Percentiles rank a stretch among this genome's conserved stretches.
Evolutionary conservation across 306 rosid genomes (phyloP).

Genomic region (Mucuna pruriens): DNA sequence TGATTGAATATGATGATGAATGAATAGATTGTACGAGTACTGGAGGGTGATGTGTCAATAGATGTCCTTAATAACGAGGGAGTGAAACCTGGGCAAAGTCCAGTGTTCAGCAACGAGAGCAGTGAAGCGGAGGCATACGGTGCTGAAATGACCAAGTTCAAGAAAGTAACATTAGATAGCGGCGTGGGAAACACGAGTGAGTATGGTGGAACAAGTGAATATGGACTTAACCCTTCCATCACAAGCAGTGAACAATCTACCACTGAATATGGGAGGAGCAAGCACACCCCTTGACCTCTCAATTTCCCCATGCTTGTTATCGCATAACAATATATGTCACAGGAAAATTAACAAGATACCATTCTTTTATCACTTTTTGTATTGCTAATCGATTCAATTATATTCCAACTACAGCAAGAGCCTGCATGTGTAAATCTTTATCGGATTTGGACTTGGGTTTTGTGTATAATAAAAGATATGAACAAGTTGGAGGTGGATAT

Average conservation of each 20-base stretch:
- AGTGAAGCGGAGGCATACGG: constrained; percentile 53
- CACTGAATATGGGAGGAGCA: constrained; percentile 21
- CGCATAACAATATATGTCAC: neutral
- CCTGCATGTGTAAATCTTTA: neutral
- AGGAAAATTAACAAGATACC: neutral
- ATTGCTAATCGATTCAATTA: too few species aligned
- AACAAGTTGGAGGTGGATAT: neutral
- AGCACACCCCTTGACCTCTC: constrained; percentile 20
- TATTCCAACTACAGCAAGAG: neutral
- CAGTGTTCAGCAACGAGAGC: constrained; percentile 31
- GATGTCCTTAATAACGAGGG: constrained; percentile 67
- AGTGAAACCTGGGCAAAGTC: constrained; percentile 56
- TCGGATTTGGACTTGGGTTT: neutral
- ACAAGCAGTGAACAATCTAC: constrained; percentile 59
- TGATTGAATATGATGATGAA: constrained; percentile 9
- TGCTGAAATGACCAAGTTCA: constrained; percentile 62
- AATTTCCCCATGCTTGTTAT: too few species aligned
- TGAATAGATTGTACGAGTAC: constrained; percentile 66
- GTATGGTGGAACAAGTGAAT: constrained; percentile 65
- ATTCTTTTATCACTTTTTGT: too few species aligned
- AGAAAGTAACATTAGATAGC: constrained; percentile 51
- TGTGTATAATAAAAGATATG: neutral
- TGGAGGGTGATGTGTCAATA: constrained; percentile 80
- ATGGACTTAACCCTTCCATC: constrained; percentile 64
- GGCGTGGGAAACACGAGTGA: constrained; percentile 64